Conservation (phyloP, 257 asterid species). For the Ilex asprella region DNA sequence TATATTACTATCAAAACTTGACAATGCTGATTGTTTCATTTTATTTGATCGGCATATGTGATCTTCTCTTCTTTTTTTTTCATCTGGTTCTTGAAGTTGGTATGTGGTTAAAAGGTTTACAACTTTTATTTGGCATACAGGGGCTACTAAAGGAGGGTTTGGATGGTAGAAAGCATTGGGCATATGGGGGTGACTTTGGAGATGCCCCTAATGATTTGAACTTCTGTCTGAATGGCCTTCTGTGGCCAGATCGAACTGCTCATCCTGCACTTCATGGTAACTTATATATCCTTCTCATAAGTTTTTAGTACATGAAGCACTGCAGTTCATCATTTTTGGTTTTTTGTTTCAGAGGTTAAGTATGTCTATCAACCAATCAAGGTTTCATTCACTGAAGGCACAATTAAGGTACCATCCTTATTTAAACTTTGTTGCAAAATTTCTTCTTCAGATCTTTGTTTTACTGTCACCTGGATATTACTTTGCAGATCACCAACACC, state of each 20-base stretch:
- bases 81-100: neutral
- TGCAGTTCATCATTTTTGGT: neutral
- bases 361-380: constrained; percentile 91
- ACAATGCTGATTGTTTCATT: too few relatives aligned
- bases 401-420: constrained; percentile 49
- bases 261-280: constrained; percentile 92
- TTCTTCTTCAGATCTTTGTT: constrained; percentile 4
- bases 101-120: neutral
- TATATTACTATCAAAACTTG: too few relatives aligned
- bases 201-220: constrained; percentile 83
- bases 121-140: constrained; percentile 24
- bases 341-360: constrained; percentile 69
- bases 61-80: neutral
- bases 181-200: constrained; percentile 97
- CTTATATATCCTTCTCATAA: constrained; percentile 9
- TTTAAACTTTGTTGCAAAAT: constrained; percentile 5
- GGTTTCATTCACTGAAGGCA: constrained; percentile 54
- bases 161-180: constrained; percentile 79
- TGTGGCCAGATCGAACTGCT: constrained; percentile 97
- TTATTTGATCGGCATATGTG: too few relatives aligned
- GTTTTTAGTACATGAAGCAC: neutral
- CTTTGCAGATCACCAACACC: constrained; percentile 63
- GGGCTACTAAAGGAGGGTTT: constrained; percentile 66
- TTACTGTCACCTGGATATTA: constrained; percentile 13
- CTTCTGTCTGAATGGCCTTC: constrained; percentile 84